These are phyloP conservation scores for Suillus fuscotomentosus DNA, from an alignment of 768 basidiomycete genomes.

Conservation along the genomic window DNA sequence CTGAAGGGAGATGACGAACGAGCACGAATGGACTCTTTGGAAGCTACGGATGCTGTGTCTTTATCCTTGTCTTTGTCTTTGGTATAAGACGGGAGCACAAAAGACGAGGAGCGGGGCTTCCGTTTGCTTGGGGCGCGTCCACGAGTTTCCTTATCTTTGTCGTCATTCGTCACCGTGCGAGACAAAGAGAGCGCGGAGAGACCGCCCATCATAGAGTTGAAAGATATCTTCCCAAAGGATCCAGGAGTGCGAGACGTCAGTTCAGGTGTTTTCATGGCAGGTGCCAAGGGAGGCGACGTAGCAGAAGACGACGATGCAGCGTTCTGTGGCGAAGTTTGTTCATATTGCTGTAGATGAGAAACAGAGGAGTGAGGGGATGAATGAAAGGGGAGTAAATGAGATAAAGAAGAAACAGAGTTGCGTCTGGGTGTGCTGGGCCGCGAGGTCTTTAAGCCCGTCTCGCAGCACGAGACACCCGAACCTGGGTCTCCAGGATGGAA, in stretches of 20 bases:
- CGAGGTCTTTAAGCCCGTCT: constrained; percentile 11
- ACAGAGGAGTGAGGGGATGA: constrained; percentile 13
- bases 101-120: constrained; percentile 47
- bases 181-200: constrained; percentile 64
- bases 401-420: constrained; percentile 23
- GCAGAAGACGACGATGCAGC: constrained; percentile 10
- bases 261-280: constrained; percentile 35
- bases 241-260: constrained; percentile 35
- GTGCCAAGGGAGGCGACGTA: constrained; percentile 24
- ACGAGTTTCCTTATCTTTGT: constrained; percentile 48
- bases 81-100: constrained; percentile 34
- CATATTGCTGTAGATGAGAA: constrained; percentile 22
- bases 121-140: constrained; percentile 50
- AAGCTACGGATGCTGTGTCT: constrained; percentile 36
- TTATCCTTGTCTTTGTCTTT: constrained; percentile 33
- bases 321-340: constrained; percentile 7
- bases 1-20: constrained; percentile 82
- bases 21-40: constrained; percentile 56
- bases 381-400: constrained; percentile 25
- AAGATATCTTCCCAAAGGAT: constrained; percentile 61
- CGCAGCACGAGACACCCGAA: constrained; percentile 1
- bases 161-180: constrained; percentile 41
- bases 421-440: constrained; percentile 21
- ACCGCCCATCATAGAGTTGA: constrained; percentile 71
- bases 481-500: constrained; percentile 2